A percentile compares a stretch with the other conserved stretches of the same genome.
Conservation (phyloP, 148 eudicot genomes). For the Euryodendron excelsum region DNA sequence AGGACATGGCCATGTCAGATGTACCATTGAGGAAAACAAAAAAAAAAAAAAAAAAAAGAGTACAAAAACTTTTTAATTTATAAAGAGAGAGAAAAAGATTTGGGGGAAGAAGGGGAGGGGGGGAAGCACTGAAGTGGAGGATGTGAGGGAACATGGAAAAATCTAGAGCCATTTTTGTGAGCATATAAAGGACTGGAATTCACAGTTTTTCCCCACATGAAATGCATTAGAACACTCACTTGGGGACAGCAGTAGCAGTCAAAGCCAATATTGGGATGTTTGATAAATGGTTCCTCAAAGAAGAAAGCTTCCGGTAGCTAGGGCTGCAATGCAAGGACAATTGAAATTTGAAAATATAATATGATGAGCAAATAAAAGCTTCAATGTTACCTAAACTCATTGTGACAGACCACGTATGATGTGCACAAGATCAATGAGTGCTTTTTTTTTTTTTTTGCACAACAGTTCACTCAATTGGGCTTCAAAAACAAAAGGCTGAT, state of each 20-base stretch:
- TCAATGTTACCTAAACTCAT: not conserved
- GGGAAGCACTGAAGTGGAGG: not conserved
- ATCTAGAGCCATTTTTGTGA: not conserved
- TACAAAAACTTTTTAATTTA: not conserved
- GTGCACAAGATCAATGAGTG: too few relatives aligned
- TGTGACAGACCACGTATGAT: not conserved
- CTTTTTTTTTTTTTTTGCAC: too few relatives aligned
- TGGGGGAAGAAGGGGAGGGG: not conserved
- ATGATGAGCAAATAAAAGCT: conserved; percentile 7
- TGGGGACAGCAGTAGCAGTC: conserved; percentile 98
- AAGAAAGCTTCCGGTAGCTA: conserved; percentile 91
- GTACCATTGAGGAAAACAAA: not conserved
- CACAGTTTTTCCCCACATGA: not conserved
- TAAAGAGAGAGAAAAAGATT: not conserved
- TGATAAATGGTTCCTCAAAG: conserved; percentile 65
- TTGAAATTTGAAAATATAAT: not conserved
- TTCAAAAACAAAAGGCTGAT: too few relatives aligned
- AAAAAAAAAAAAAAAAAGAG: not conserved
- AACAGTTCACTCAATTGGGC: too few relatives aligned
- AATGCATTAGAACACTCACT: conserved; percentile 49
- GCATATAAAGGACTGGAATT: conserved; percentile 1
- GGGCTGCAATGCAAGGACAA: conserved; percentile 49
- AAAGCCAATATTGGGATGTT: conserved; percentile 80
- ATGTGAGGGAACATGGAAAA: not conserved
- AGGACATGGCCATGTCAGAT: not conserved